Conservation (phyloP, 2,329 filamentous ascomycete species). For the Exophiala sp. region DNA sequence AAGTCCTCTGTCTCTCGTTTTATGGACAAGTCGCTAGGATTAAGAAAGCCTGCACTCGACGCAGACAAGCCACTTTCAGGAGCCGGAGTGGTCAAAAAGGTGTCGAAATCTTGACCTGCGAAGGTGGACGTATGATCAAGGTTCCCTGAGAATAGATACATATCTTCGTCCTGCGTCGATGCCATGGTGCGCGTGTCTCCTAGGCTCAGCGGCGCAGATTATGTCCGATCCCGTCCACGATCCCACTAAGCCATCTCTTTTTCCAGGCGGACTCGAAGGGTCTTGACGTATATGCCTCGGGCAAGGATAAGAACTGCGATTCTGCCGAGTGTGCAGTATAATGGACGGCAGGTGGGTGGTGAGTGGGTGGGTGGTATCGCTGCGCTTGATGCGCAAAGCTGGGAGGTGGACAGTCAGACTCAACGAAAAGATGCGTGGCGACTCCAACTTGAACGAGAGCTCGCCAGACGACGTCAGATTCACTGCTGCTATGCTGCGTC, state of each 20-base stretch:
- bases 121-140: conserved; percentile 36
- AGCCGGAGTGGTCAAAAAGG: conserved; percentile 36
- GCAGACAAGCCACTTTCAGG: conserved; percentile 30
- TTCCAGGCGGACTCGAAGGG: background rate
- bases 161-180: conserved; percentile 36
- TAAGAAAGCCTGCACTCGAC: conserved; percentile 32
- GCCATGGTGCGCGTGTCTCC: conserved; percentile 18
- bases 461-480: background rate
- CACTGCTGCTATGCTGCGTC: background rate
- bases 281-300: no score
- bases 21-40: conserved; percentile 23
- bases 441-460: background rate
- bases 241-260: conserved; percentile 18
- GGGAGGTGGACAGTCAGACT: background rate
- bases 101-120: conserved; percentile 40
- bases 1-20: conserved; percentile 21
- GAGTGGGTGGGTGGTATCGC: background rate
- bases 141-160: conserved; percentile 40
- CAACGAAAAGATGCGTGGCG: background rate
- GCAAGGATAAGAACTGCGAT: no score
- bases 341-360: no score
- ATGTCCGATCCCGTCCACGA: background rate
- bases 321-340: no score
- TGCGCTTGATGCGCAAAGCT: background rate
- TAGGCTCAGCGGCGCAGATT: background rate